A percentile compares a stretch with the other conserved stretches of the same genome.
These are phyloP conservation scores for Brasenia schreberi DNA, from an alignment of 164 flowering plant species.

Conservation along the genomic window DNA sequence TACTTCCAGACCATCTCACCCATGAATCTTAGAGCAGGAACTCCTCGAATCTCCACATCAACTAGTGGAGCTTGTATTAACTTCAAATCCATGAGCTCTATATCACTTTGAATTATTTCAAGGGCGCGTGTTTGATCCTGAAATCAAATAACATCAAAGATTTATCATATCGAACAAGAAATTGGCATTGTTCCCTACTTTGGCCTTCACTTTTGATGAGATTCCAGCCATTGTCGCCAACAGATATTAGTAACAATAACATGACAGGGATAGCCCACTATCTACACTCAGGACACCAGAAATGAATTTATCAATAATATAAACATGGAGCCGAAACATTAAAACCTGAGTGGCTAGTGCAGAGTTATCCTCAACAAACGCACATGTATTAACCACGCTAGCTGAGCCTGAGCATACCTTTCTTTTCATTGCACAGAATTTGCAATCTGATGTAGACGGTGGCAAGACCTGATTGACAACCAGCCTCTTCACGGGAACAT, in stretches of 20 bases:
- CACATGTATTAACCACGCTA: neutral
- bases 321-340: no score
- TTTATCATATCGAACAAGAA: neutral
- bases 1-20: constrained; percentile 91
- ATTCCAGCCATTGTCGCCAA: no score
- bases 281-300: no score
- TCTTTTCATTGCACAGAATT: constrained; percentile 79
- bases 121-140: constrained; percentile 79
- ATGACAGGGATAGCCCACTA: no score
- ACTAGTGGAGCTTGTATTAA: constrained; percentile 81
- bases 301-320: no score
- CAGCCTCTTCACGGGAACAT: constrained; percentile 68
- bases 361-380: neutral
- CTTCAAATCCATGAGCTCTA: constrained; percentile 56
- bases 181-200: no score
- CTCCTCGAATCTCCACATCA: constrained; percentile 96
- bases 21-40: constrained; percentile 88
- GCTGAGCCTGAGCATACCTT: constrained; percentile 35
- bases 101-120: constrained; percentile 61
- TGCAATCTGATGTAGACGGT: constrained; percentile 80
- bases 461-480: constrained; percentile 86
- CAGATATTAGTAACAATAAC: no score
- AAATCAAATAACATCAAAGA: constrained; percentile 1
- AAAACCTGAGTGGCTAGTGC: neutral
- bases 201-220: no score